These are phyloP conservation scores for Trichoderma sp. DNA, from an alignment of 2,329 filamentous ascomycete genomes.

Conservation along the genomic window DNA sequence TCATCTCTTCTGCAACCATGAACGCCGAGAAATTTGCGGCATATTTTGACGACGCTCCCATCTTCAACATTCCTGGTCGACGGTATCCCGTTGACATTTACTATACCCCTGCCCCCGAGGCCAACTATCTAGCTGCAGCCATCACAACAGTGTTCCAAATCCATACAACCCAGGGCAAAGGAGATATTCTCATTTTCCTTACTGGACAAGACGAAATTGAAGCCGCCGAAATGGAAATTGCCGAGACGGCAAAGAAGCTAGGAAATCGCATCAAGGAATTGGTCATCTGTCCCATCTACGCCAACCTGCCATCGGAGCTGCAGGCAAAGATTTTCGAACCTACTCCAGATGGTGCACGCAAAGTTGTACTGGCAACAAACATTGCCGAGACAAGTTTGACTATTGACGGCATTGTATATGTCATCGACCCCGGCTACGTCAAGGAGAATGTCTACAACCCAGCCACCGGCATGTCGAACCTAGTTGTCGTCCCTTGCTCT, in stretches of 20 bases:
- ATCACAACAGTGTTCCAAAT: conserved; percentile 96
- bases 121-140: conserved; percentile 87
- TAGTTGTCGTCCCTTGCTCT: conserved; percentile 88
- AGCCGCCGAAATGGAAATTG: conserved; percentile 75
- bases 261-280: conserved; percentile 82
- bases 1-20: conserved; percentile 93
- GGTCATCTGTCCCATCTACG: conserved; percentile 90
- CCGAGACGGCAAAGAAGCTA: conserved; percentile 82
- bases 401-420: conserved; percentile 93
- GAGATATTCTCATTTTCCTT: conserved; percentile 91
- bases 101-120: conserved; percentile 86
- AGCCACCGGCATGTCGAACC: conserved; percentile 84
- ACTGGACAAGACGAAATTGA: conserved; percentile 98
- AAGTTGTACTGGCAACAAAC: conserved; percentile 92
- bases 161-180: conserved; percentile 77
- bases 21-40: conserved; percentile 88
- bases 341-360: conserved; percentile 78
- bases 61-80: conserved; percentile 91
- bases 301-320: conserved; percentile 84
- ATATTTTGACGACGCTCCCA: conserved; percentile 89
- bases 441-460: conserved; percentile 96
- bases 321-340: conserved; percentile 95
- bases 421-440: conserved; percentile 91
- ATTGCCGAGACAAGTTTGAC: conserved; percentile 96
- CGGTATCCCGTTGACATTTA: conserved; percentile 88